These are phyloP conservation scores for Polytolypa hystricis DNA, from an alignment of 2,329 filamentous ascomycete genomes.

Conservation along the genomic window DNA sequence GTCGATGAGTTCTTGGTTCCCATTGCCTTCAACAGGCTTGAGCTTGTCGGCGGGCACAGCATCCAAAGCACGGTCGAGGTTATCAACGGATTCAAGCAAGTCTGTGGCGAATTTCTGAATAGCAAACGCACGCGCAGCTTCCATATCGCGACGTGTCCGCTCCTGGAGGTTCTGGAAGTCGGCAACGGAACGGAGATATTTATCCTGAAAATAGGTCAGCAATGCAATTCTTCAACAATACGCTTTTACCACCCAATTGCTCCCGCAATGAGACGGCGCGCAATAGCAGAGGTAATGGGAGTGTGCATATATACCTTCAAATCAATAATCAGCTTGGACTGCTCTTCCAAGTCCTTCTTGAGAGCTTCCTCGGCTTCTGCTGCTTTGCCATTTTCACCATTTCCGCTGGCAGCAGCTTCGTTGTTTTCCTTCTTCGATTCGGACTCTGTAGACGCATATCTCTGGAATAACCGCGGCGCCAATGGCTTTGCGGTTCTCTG, in stretches of 20 bases:
- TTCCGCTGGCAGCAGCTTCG: conserved; percentile 30
- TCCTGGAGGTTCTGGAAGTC: conserved; percentile 98
- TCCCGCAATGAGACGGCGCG: no score
- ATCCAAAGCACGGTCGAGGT: conserved; percentile 81
- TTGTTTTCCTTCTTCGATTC: conserved; percentile 20
- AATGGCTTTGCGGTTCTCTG: conserved; percentile 21
- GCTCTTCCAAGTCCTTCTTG: conserved; percentile 59
- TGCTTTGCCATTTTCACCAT: conserved; percentile 32
- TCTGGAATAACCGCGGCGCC: conserved; percentile 22
- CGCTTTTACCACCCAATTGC: no score
- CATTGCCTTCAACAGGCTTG: conserved; percentile 40
- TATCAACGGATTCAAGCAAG: conserved; percentile 89
- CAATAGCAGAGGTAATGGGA: conserved; percentile 1
- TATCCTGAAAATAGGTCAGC: conserved; percentile 53
- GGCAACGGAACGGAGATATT: conserved; percentile 84
- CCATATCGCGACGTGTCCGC: conserved; percentile 81
- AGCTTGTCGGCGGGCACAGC: conserved; percentile 70
- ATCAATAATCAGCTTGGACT: conserved; percentile 62
- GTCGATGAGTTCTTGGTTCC: conserved; percentile 61
- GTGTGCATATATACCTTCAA: conserved; percentile 57
- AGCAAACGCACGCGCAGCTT: conserved; percentile 78
- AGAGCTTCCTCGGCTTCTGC: conserved; percentile 36
- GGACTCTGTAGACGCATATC: conserved; percentile 36
- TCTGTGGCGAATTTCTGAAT: conserved; percentile 92
- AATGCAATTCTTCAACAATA: no score